Base-by-base conservation (phyloP, 2,329 filamentous ascomycete genomes). In the Colletotrichum lindemuthianum region DNA sequence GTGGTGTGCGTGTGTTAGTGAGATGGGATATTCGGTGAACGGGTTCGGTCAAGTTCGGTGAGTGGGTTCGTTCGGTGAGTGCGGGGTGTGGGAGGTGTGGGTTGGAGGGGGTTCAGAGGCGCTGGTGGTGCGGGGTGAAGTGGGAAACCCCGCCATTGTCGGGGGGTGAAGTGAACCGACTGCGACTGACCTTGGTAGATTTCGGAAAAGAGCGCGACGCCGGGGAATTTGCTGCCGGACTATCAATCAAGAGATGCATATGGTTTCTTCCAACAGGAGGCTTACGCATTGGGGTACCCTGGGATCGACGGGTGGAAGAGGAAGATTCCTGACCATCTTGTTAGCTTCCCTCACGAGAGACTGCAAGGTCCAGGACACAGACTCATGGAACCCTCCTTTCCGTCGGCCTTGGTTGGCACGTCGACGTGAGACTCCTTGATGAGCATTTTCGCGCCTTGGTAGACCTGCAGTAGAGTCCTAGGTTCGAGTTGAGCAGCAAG, bases 201-300 rank as follows among this genome's bases (percentile, higher is more conserved):
- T 79, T 97, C 94, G 71, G 90, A 94, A 75, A 97, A 97, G 60
- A 97, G 84, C 12, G 92, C 90, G 6, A 97, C 92, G 16, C 92
- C 93, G 0, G 93, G 93, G 72, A 97, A 97, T 53, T 84, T 82
- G 36, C 87, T 88, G 37, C 5, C 1, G 2, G 9, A 8, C 4
- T 2, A 33, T 59, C 47, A 65, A 15, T 65, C 48, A 39, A 3
- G 24, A 8, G 8, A 8, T 8, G 13, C 5, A 45, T 32, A 8
- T 5, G 4, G 9, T 7, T 16, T 6, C 5, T 24, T 7, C 3
- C 12, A 12, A 12, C 6, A 5, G 7, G 3, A 1, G 5, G 71
- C 84, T 73, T 88, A 93, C 77, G 94, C 94, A 69, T 96, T 89
- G 34, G 94, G 93, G 74, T 97, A 97, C 65, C 91, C 90, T 1